Conservation (phyloP, 2,329 filamentous ascomycete species). For the Cordyceps cateniannulata region DNA sequence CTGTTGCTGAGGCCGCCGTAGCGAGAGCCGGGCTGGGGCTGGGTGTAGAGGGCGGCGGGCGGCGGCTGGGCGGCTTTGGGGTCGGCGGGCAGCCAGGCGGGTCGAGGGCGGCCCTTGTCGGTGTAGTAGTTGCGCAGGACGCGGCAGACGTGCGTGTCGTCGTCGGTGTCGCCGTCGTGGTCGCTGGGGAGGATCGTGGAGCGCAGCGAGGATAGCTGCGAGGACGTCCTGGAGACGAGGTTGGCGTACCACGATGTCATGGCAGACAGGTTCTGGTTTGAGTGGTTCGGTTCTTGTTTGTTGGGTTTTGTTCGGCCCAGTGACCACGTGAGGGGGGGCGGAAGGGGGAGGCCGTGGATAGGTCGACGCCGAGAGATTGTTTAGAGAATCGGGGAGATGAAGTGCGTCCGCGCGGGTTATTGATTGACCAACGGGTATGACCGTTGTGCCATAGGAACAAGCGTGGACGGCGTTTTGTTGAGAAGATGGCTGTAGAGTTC, state of each 20-base stretch:
- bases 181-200: slow-evolving; percentile 64
- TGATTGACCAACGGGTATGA: neutral
- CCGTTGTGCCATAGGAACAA: neutral
- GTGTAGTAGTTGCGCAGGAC: slow-evolving; percentile 89
- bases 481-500: neutral
- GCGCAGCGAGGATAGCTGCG: slow-evolving; percentile 58
- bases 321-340: neutral
- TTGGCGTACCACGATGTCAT: slow-evolving; percentile 82
- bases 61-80: slow-evolving; percentile 61
- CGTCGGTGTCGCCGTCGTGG: slow-evolving; percentile 67
- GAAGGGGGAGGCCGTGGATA: too few relatives aligned
- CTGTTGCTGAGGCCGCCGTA: slow-evolving; percentile 40
- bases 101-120: slow-evolving; percentile 76
- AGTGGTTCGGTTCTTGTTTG: neutral
- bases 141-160: slow-evolving; percentile 91
- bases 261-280: slow-evolving; percentile 18
- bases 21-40: slow-evolving; percentile 43
- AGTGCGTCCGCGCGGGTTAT: neutral
- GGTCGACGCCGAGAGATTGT: neutral
- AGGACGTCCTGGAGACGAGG: slow-evolving; percentile 58
- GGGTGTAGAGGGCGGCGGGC: slow-evolving; percentile 47
- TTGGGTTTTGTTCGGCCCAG: neutral
- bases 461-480: neutral
- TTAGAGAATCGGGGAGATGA: neutral
- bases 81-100: slow-evolving; percentile 82